Conservation (phyloP, 2,329 filamentous ascomycete species). For the Chaetomiaceae sp. region DNA sequence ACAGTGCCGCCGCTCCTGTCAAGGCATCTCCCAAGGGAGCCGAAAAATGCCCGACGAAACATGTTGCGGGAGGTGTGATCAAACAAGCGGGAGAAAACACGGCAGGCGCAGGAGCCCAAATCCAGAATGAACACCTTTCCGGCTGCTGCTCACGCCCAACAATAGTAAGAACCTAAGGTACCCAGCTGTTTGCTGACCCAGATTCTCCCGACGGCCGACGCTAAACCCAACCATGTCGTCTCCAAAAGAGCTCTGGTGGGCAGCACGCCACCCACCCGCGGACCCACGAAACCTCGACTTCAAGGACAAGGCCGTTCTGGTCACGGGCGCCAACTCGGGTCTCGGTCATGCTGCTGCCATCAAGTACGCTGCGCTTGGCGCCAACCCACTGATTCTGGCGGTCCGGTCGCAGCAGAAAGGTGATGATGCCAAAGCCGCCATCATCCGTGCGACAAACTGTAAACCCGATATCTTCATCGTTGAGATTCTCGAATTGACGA, state of each 20-base stretch:
- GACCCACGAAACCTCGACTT: slow-evolving; percentile 34
- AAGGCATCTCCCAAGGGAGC: too few species aligned
- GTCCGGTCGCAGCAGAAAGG: background rate
- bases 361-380: slow-evolving; percentile 41
- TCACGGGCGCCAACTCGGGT: slow-evolving; percentile 43
- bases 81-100: too few species aligned
- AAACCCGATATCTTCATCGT: background rate
- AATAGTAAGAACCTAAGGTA: too few species aligned
- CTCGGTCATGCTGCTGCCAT: slow-evolving; percentile 47
- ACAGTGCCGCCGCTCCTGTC: too few species aligned
- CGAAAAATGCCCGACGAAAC: too few species aligned
- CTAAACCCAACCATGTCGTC: background rate
- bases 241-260: background rate
- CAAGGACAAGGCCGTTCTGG: slow-evolving; percentile 33
- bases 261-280: slow-evolving; percentile 28
- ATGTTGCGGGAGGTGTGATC: too few species aligned
- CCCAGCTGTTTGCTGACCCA: too few species aligned
- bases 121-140: too few species aligned
- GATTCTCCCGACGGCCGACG: too few species aligned
- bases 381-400: slow-evolving; percentile 41
- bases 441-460: slow-evolving; percentile 35
- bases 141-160: too few species aligned
- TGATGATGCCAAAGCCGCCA: background rate
- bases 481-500: background rate
- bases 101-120: too few species aligned